Base-by-base conservation (phyloP, 2,329 filamentous ascomycete species). In the Paraphoma sp. region DNA sequence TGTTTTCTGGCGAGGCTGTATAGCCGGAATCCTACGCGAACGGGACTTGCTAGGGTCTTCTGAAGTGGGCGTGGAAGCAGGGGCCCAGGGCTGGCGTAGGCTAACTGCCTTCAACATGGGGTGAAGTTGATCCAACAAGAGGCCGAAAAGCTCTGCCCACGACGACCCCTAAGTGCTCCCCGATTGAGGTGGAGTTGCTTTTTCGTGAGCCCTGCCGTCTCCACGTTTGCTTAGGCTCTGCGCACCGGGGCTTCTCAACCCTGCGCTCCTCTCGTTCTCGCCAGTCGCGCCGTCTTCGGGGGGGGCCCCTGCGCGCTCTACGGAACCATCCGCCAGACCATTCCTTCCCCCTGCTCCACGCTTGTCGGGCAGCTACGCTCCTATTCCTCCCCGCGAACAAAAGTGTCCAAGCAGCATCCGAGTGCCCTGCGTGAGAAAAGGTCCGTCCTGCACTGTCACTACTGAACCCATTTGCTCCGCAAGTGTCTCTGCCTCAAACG, bases 1-100 rank as follows among this genome's bases (percentile, higher is more conserved):
- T 44, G 18, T 31, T 36, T 40, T 47, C 40, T 51, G 41, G 40
- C 46, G 47, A 48, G 51, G 36, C 23, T 54, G 55, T 54, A 53
- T 51, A 58, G 60, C 47, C 58, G 54, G 57, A 51, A 47, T 51
- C 45, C 33, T 36, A 36, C 33, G 55, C 55, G 57, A 57, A 50
- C 48, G 48, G 48, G 48, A 51, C 33, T 38, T 28, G 43, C 47
- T 29, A 45, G 48, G 47, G 48, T 51, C 49, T 31, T n/a, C 47
- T 42, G 44, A 48, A 47, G 58, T 61, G 51, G 56, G 54, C 28
- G 38, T 46, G 53, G 48, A 51, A 51, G 48, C 49, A 51, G 49
- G 49, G 51, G 44, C 46, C 57, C 52, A 48, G 50, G 23, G 40
- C 48, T 42, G 40, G 40, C 16, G 8, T n/a, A 17, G 40, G 40